Conservation (phyloP, 768 basidiomycete species). For the Tylopilus intermedius region DNA sequence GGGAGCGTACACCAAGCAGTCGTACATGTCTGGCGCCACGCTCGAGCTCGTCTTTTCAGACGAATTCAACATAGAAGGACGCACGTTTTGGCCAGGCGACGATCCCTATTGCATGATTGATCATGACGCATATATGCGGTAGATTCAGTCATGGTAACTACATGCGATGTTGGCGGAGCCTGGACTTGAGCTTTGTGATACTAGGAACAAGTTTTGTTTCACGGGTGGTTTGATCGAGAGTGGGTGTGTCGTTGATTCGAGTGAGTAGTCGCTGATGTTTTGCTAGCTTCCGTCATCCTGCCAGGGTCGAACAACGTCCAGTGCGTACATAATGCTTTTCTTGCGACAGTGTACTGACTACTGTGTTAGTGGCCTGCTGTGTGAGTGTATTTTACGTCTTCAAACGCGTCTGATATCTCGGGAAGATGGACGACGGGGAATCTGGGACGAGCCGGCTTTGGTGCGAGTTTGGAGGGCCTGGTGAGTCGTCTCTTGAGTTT, state of each 20-base stretch:
- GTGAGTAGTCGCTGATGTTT: conserved; percentile 3
- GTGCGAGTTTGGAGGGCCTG: conserved; percentile 57
- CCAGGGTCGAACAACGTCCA: conserved; percentile 40
- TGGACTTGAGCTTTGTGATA: conserved; percentile 3
- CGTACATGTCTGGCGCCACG: conserved; percentile 35
- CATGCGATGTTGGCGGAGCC: background rate
- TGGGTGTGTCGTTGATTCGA: conserved; percentile 4
- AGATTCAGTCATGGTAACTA: conserved; percentile 30
- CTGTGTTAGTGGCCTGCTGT: conserved; percentile 41
- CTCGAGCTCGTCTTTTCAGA: conserved; percentile 32
- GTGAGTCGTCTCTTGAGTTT: conserved; percentile 31
- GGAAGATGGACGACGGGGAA: conserved; percentile 54
- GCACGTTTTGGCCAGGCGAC: too few relatives aligned
- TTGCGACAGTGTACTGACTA: conserved; percentile 5
- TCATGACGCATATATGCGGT: conserved; percentile 5
- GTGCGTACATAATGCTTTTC: conserved; percentile 10
- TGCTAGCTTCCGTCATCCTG: conserved; percentile 33
- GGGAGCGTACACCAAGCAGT: conserved; percentile 36
- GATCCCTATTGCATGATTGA: conserved; percentile 17
- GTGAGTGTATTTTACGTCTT: conserved; percentile 16
- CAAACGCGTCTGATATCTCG: conserved; percentile 6
- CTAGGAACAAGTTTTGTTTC: conserved; percentile 72
- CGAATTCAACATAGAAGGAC: too few relatives aligned
- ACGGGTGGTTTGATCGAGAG: conserved; percentile 69
- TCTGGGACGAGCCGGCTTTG: conserved; percentile 47